phyloP scores from a whole-genome alignment of 805 yeast genomes.

The Yamadazyma akitaensis region DNA sequence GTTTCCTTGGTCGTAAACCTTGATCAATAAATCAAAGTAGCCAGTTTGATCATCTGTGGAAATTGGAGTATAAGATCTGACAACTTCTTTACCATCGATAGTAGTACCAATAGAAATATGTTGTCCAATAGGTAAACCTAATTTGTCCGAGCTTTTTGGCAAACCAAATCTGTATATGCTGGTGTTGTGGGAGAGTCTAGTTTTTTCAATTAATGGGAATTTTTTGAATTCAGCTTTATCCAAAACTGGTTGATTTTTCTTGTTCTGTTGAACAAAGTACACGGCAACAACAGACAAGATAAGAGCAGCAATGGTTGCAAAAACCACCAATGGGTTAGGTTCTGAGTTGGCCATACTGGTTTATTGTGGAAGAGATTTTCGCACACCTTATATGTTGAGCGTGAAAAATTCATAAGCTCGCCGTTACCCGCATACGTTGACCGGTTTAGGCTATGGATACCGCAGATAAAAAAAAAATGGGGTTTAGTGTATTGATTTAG shows the following conservation, averaged over 20 bases:
- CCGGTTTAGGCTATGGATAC: background rate
- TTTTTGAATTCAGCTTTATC: slow-evolving; percentile 65
- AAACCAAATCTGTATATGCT: slow-evolving; percentile 81
- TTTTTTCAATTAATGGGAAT: slow-evolving; percentile 78
- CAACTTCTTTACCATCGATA: slow-evolving; percentile 74
- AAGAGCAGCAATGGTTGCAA: slow-evolving; percentile 38
- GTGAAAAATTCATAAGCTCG: background rate
- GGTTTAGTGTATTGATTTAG: no score
- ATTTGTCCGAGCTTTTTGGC: slow-evolving; percentile 66
- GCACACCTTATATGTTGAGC: background rate
- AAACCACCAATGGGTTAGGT: slow-evolving; percentile 38
- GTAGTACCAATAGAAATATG: slow-evolving; percentile 78
- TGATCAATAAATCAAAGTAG: slow-evolving; percentile 78
- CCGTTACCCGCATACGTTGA: background rate
- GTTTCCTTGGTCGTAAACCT: slow-evolving; percentile 82
- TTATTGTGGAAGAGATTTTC: background rate
- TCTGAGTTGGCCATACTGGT: slow-evolving; percentile 16
- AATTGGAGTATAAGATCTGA: slow-evolving; percentile 88
- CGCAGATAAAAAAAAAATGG: background rate
- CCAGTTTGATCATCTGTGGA: slow-evolving; percentile 79
- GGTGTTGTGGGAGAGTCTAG: slow-evolving; percentile 73
- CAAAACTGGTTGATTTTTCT: slow-evolving; percentile 50
- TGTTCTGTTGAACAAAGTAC: slow-evolving; percentile 32
- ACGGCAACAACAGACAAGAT: slow-evolving; percentile 31
- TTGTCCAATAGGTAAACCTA: slow-evolving; percentile 93